Percentiles rank a stretch among this genome's conserved stretches.
These are phyloP conservation scores for Sextonia rubra DNA, from an alignment of 164 flowering plant genomes.

Conservation along the genomic window DNA sequence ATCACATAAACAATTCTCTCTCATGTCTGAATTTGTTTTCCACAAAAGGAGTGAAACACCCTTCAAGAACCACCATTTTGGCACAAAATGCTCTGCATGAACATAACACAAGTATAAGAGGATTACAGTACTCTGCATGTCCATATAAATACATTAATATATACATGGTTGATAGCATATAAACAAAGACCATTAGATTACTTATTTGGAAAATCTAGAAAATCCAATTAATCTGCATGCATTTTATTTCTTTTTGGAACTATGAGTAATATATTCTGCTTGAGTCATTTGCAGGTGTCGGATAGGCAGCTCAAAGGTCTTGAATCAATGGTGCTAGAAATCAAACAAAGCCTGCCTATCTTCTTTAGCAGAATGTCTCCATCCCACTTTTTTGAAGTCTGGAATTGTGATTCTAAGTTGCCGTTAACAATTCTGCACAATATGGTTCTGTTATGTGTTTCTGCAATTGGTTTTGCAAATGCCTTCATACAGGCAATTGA, in stretches of 20 bases:
- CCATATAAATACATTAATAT: too few species aligned
- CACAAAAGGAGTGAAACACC: too few species aligned
- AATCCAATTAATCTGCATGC: neutral
- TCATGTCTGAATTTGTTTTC: too few species aligned
- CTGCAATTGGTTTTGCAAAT: slow-evolving; percentile 70
- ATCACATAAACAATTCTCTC: too few species aligned
- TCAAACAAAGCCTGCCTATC: slow-evolving; percentile 46
- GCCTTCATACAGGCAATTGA: slow-evolving; percentile 48
- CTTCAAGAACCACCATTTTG: too few species aligned
- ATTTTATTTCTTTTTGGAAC: neutral
- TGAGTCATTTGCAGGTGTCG: slow-evolving; percentile 37
- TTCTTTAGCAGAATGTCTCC: slow-evolving; percentile 62
- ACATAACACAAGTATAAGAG: too few species aligned
- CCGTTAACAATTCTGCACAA: slow-evolving; percentile 34
- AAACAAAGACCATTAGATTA: neutral
- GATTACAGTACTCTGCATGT: too few species aligned
- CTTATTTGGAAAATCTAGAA: neutral
- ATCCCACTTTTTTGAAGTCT: slow-evolving; percentile 45
- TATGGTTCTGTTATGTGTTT: slow-evolving; percentile 52
- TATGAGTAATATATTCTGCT: neutral
- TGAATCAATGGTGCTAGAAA: slow-evolving; percentile 29
- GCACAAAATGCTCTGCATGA: too few species aligned
- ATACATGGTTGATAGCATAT: too few species aligned
- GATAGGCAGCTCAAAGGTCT: slow-evolving; percentile 38
- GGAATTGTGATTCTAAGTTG: slow-evolving; percentile 28